Base-by-base conservation (phyloP, 225 moss, liverwort and hornwort genomes). In the Straminergon stramineum region DNA sequence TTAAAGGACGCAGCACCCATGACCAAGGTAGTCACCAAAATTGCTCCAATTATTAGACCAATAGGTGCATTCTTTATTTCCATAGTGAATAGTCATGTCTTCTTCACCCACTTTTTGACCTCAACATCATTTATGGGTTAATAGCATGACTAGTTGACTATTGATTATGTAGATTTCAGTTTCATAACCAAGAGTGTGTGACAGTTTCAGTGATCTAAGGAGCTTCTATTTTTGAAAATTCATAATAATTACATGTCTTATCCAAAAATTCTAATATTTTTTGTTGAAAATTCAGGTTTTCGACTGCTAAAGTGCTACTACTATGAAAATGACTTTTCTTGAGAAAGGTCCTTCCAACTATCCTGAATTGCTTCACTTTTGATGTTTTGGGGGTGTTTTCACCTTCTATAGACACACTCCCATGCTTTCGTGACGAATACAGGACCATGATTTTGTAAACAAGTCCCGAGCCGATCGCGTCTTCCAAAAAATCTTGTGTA, bases 191-290 rank as follows among this genome's bases (percentile, higher is more conserved):
- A 13, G 0, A 19, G 7, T 48, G 21, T 76, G 34, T 52, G 5
- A 32, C 0, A 5, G 4, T 4, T 75, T 4, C 5, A 75, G 0
- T 51, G 10, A 4, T 7, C 31, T 17, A 11, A 1, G 11, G 31
- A 19, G 12, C 9, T 30, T 75, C 0, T 0, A 7, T n/a, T 19
- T 75, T 75, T 32, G 7, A 32, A 27, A 76, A 7, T 20, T 52
- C 4, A 13, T 52, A 32, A 2, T 21, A 52, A 52, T 34, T 35
- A 23, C 78, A 37, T 23, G 9, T 23, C 15, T 35, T 55, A 6
- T 55, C 9, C 15, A 11, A 77, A 34, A 8, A 8, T 53, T 34
- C 1, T 45, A 48, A 5, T 76, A 15, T 32, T 76, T 21, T 11
- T 12, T 11, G 5, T 9, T 9, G 1, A 26, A 26, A 77, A 21